Conservation (phyloP, 2,329 filamentous ascomycete species). For the Saccharata proteae region DNA sequence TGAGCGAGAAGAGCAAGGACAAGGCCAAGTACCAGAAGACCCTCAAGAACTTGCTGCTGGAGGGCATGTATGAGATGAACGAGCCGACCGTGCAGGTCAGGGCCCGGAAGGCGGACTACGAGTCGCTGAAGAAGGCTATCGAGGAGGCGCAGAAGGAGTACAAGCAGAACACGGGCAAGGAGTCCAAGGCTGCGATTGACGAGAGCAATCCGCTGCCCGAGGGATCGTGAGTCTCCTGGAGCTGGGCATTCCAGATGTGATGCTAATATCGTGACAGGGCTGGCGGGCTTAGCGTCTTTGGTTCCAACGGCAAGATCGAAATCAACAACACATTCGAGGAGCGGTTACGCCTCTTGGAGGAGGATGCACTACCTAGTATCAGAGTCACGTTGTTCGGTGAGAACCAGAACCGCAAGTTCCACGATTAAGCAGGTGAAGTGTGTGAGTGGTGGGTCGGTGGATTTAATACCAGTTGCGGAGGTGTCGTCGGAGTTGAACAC, state of each 20-base stretch:
- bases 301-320: conserved; percentile 83
- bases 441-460: not conserved
- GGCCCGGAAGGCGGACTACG: conserved; percentile 68
- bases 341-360: conserved; percentile 72
- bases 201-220: conserved; percentile 70
- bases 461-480: too few relatives aligned
- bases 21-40: conserved; percentile 62
- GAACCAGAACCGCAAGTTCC: conserved; percentile 93
- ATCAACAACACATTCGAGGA: conserved; percentile 98
- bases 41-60: conserved; percentile 70
- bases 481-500: too few relatives aligned
- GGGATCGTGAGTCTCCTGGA: conserved; percentile 53
- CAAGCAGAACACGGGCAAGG: conserved; percentile 62
- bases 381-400: conserved; percentile 81
- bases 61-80: conserved; percentile 78
- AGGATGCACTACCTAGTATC: conserved; percentile 72
- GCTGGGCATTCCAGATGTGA: not conserved
- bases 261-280: conserved; percentile 42
- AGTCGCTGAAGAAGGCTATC: conserved; percentile 63
- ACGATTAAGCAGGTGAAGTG: conserved; percentile 50
- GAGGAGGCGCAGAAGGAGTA: conserved; percentile 69
- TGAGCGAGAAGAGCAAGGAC: conserved; percentile 55
- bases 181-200: conserved; percentile 59
- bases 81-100: conserved; percentile 67
- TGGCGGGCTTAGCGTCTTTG: conserved; percentile 70